Evolutionary conservation across 805 yeast genomes (phyloP).

Genomic region (Pachysolen tannophilus): DNA sequence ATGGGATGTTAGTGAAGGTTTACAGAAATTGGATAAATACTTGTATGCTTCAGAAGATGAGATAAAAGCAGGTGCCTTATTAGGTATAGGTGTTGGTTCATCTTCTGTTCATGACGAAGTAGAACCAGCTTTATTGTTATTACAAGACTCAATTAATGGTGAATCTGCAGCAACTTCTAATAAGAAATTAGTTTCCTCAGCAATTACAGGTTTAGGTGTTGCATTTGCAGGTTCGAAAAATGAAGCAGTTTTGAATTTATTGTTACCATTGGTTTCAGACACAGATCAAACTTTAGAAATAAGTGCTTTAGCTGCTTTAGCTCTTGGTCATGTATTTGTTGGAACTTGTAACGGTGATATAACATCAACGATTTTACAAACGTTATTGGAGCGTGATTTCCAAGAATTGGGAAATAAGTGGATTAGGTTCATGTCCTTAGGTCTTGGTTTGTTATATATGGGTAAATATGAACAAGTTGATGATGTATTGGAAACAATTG

Average conservation of each 20-base stretch:
- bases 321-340: slow-evolving; percentile 89
- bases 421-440: slow-evolving; percentile 85
- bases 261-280: slow-evolving; percentile 80
- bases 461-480: slow-evolving; percentile 92
- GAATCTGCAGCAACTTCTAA: slow-evolving; percentile 47
- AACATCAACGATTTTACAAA: slow-evolving; percentile 85
- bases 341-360: slow-evolving; percentile 95
- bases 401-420: slow-evolving; percentile 76
- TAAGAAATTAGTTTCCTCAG: slow-evolving; percentile 61
- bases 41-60: slow-evolving; percentile 79
- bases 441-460: slow-evolving; percentile 84
- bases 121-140: slow-evolving; percentile 80
- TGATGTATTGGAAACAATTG: slow-evolving; percentile 88
- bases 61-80: slow-evolving; percentile 90
- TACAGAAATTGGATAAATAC: slow-evolving; percentile 83
- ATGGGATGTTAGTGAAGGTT: slow-evolving; percentile 87
- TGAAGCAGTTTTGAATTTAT: slow-evolving; percentile 68
- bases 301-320: slow-evolving; percentile 79
- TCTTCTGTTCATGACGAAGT: slow-evolving; percentile 94
- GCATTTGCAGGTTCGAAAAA: slow-evolving; percentile 94
- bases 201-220: slow-evolving; percentile 86
- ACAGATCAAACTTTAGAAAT: slow-evolving; percentile 66
- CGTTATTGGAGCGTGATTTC: slow-evolving; percentile 78
- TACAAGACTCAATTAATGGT: slow-evolving; percentile 57
- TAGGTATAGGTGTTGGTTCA: slow-evolving; percentile 91